Conservation (phyloP, 495 filamentous ascomycete species). For the Hapsidospora chrysogenum region DNA sequence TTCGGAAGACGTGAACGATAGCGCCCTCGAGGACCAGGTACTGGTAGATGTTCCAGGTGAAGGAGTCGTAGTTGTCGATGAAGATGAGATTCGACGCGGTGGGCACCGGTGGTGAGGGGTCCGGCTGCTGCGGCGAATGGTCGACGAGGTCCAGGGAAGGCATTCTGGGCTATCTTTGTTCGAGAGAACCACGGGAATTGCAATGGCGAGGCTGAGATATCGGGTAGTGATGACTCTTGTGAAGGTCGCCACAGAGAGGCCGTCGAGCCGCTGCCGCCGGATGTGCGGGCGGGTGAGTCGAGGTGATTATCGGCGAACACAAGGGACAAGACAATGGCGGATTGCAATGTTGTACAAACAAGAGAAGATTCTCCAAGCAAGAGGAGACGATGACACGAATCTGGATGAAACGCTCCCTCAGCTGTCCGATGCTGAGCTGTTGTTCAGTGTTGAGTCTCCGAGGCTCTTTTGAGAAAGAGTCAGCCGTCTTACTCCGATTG, state of each 20-base stretch:
- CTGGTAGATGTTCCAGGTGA: constrained; percentile 98
- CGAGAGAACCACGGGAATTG: background rate
- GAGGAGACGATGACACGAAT: background rate
- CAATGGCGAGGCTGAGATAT: background rate
- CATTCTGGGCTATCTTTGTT: constrained; percentile 27
- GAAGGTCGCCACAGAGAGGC: too few relatives aligned
- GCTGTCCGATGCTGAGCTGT: too few relatives aligned
- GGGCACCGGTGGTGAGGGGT: constrained; percentile 44
- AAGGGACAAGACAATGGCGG: too few relatives aligned
- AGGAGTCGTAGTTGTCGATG: constrained; percentile 98
- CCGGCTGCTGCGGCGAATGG: constrained; percentile 70
- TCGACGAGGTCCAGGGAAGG: constrained; percentile 47
- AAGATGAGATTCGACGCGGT: constrained; percentile 81
- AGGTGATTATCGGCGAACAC: too few relatives aligned
- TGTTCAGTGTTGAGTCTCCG: too few relatives aligned
- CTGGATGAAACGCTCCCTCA: background rate
- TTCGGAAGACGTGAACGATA: constrained; percentile 71
- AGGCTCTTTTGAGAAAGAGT: background rate
- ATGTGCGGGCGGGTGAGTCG: too few relatives aligned
- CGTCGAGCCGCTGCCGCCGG: too few relatives aligned
- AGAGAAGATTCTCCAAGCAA: background rate
- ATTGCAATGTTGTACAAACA: background rate
- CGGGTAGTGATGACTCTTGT: too few relatives aligned
- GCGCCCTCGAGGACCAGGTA: constrained; percentile 92
- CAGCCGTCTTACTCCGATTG: too few relatives aligned